Percentiles rank a stretch among this genome's conserved stretches.
Conservation (phyloP, 1,284 basidiomycete genomes). For the Ganoderma sp. region DNA sequence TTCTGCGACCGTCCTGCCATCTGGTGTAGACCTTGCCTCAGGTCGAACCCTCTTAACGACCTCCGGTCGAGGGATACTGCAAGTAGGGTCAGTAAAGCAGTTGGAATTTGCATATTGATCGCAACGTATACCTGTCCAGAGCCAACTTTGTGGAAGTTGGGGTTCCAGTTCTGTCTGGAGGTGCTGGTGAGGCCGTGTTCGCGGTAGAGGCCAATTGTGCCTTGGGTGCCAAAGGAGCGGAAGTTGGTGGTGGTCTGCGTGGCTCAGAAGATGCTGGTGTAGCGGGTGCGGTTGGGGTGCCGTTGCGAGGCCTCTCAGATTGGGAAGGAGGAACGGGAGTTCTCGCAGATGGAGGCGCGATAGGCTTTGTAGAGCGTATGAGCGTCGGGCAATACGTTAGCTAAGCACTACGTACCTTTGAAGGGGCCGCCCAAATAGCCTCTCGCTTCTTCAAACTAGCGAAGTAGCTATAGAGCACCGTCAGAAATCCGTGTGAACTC, state of each 20-base stretch:
- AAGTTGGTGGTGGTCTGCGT: slow-evolving; percentile 44
- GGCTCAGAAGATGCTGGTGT: slow-evolving; percentile 31
- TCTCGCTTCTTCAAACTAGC: slow-evolving; percentile 76
- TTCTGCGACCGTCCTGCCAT: slow-evolving; percentile 37
- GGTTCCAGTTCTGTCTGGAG: slow-evolving; percentile 28
- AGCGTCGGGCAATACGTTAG: slow-evolving; percentile 40
- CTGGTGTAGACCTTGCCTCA: slow-evolving; percentile 44
- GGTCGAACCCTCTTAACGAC: slow-evolving; percentile 73
- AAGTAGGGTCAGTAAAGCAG: not conserved
- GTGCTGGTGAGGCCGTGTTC: slow-evolving; percentile 33
- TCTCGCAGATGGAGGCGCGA: slow-evolving; percentile 46
- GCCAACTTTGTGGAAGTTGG: slow-evolving; percentile 57
- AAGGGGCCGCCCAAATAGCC: slow-evolving; percentile 56
- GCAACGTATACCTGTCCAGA: slow-evolving; percentile 62
- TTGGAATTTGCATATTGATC: not conserved
- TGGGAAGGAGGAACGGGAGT: slow-evolving; percentile 36
- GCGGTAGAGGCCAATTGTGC: slow-evolving; percentile 45
- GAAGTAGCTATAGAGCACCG: slow-evolving; percentile 56
- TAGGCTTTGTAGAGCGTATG: slow-evolving; percentile 31
- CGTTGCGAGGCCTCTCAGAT: slow-evolving; percentile 49
- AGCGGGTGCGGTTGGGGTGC: slow-evolving; percentile 43
- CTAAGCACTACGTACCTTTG: slow-evolving; percentile 29
- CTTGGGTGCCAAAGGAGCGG: slow-evolving; percentile 64
- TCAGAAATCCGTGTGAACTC: not conserved
- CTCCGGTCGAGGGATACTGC: slow-evolving; percentile 74